A percentile compares a stretch with the other conserved stretches of the same genome.
Evolutionary conservation across 1,284 basidiomycete species (phyloP).

Genomic region (Flammula alnicola): DNA sequence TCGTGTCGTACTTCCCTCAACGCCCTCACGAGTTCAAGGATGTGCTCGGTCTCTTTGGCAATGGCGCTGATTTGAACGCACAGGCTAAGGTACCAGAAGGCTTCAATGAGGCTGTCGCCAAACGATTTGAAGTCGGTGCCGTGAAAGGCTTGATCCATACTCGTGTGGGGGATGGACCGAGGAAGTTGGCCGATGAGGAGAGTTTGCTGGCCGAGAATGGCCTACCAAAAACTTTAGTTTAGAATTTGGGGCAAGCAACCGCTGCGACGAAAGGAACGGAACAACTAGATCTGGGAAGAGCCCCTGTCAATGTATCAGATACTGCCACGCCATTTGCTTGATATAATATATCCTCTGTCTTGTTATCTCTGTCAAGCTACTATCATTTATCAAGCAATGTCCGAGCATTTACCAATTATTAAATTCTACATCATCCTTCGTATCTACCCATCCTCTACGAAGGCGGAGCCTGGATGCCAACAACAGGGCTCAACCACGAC

Average conservation of each 20-base stretch:
- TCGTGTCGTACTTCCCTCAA: slow-evolving; percentile 87
- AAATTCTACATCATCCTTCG: too few species aligned
- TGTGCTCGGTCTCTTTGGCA: slow-evolving; percentile 66
- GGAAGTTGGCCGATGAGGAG: slow-evolving; percentile 61
- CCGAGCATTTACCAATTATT: too few species aligned
- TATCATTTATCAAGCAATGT: too few species aligned
- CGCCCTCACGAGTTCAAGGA: slow-evolving; percentile 71
- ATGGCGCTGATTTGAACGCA: slow-evolving; percentile 37
- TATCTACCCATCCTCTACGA: too few species aligned
- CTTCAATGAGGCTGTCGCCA: slow-evolving; percentile 82
- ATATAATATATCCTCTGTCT: too few species aligned
- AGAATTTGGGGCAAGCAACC: too few species aligned
- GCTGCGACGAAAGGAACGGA: too few species aligned
- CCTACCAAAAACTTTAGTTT: slow-evolving; percentile 52
- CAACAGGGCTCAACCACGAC: slow-evolving; percentile 50
- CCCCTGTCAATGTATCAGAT: too few species aligned
- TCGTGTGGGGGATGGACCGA: slow-evolving; percentile 88
- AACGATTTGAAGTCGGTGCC: slow-evolving; percentile 72
- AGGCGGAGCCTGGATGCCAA: slow-evolving; percentile 36
- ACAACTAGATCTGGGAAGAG: too few species aligned
- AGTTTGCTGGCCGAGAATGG: slow-evolving; percentile 61
- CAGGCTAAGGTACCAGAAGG: slow-evolving; percentile 60
- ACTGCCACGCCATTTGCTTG: too few species aligned
- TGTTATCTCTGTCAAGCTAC: too few species aligned
- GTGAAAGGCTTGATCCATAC: slow-evolving; percentile 93